Conservation (phyloP, 192 early-diverging fungal genomes). For the Linnemannia schmuckeri region DNA sequence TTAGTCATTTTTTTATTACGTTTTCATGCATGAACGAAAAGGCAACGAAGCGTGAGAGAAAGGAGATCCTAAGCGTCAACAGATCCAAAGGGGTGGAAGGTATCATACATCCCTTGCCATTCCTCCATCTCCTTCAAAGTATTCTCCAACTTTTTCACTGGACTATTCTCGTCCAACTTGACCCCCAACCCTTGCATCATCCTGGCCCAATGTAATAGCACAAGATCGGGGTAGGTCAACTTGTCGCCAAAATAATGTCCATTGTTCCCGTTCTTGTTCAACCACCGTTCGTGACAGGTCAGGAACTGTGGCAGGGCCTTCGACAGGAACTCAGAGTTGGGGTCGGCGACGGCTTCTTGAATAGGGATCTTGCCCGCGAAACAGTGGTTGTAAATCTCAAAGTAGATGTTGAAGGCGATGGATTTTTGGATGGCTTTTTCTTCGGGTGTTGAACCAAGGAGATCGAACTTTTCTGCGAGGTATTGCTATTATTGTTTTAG, state of each 20-base stretch:
- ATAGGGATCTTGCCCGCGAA: conserved; percentile 13
- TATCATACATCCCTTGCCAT: conserved; percentile 33
- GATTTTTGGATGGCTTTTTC: conserved; percentile 31
- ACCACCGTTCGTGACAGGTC: conserved; percentile 26
- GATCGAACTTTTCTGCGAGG: conserved; percentile 42
- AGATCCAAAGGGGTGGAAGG: conserved; percentile 19
- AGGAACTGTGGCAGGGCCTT: conserved; percentile 33
- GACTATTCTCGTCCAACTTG: conserved; percentile 11
- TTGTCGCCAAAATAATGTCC: conserved; percentile 31
- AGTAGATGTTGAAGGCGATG: conserved; percentile 36
- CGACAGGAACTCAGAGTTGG: conserved; percentile 12
- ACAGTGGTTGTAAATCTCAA: conserved; percentile 25
- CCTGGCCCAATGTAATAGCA: conserved; percentile 9
- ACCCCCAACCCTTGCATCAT: conserved; percentile 9
- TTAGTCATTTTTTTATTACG: no score
- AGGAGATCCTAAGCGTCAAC: neutral
- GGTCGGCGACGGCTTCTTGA: conserved; percentile 12
- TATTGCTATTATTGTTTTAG: conserved; percentile 23
- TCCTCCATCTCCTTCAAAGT: neutral
- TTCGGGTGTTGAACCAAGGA: conserved; percentile 32
- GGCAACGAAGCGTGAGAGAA: neutral
- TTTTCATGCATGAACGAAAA: neutral
- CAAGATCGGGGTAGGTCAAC: conserved; percentile 27
- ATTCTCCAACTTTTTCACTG: conserved; percentile 16
- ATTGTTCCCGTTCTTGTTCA: conserved; percentile 45